phyloP scores from a whole-genome alignment of 441 rosid species.

The Gossypium aridum region DNA sequence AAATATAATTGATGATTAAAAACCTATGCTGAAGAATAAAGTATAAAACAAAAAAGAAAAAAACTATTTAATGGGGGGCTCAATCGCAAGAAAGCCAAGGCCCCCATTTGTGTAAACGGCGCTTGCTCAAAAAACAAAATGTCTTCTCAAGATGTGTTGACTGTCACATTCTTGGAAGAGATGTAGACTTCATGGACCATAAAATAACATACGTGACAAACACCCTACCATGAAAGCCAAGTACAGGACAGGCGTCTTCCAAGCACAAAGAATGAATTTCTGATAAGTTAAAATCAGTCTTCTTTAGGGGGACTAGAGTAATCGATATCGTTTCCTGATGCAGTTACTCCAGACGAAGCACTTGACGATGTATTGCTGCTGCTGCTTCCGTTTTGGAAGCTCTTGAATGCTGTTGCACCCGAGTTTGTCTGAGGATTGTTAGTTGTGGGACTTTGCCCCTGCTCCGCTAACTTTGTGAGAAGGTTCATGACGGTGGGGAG shows the following conservation, averaged over 20 bases:
- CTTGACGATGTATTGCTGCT: constrained; percentile 29
- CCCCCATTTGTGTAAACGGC: constrained; percentile 34
- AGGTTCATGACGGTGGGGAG: constrained; percentile 89
- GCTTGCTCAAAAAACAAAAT: constrained; percentile 34
- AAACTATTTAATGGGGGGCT: constrained; percentile 30
- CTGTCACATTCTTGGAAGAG: constrained; percentile 12
- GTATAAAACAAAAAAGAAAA: not conserved
- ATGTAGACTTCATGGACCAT: not conserved
- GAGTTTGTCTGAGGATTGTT: constrained; percentile 41
- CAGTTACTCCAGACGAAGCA: constrained; percentile 38
- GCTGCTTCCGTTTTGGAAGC: constrained; percentile 33
- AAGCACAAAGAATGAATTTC: not conserved
- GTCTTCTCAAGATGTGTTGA: constrained; percentile 28
- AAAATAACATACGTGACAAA: not conserved
- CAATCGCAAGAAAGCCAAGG: constrained; percentile 13
- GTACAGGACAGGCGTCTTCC: constrained; percentile 14
- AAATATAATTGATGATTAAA: not conserved
- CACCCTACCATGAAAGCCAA: not conserved
- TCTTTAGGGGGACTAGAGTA: constrained; percentile 39
- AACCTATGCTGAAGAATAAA: constrained; percentile 19
- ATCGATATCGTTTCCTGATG: constrained; percentile 24
- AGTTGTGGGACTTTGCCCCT: constrained; percentile 56
- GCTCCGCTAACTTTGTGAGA: constrained; percentile 73
- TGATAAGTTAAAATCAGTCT: constrained; percentile 11
- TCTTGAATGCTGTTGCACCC: constrained; percentile 19